A percentile compares a stretch with the other conserved stretches of the same genome.
phyloP scores from a whole-genome alignment of 768 basidiomycete genomes.

The Lactarius trivialis region DNA sequence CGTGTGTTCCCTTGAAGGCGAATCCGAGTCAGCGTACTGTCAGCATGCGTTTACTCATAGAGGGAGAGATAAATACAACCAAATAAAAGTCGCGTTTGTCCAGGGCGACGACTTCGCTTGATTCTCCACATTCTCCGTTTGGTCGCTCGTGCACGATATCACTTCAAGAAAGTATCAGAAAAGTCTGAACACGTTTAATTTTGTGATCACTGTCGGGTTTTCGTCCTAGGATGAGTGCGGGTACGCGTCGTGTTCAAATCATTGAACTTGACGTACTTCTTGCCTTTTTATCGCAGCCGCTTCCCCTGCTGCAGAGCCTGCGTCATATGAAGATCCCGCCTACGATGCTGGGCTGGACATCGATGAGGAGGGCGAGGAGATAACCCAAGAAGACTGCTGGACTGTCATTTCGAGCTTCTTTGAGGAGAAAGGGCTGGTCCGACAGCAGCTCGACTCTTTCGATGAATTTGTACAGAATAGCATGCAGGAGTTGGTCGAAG shows the following conservation, averaged over 20 bases:
- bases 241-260: slow-evolving; percentile 20
- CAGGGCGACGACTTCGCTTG: not conserved
- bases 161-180: not conserved
- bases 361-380: slow-evolving; percentile 58
- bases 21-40: not conserved
- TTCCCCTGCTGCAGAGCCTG: slow-evolving; percentile 16
- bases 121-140: not conserved
- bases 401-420: slow-evolving; percentile 95
- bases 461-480: slow-evolving; percentile 99
- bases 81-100: slow-evolving; percentile 6
- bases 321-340: slow-evolving; percentile 49
- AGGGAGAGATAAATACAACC: slow-evolving; percentile 8
- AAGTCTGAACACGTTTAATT: slow-evolving; percentile 1
- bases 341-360: slow-evolving; percentile 49
- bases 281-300: slow-evolving; percentile 20
- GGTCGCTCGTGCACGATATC: not conserved
- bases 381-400: slow-evolving; percentile 93
- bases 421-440: slow-evolving; percentile 93
- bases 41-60: not conserved
- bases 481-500: slow-evolving; percentile 98
- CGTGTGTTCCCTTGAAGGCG: slow-evolving; percentile 28
- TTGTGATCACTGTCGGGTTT: slow-evolving; percentile 22
- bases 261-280: slow-evolving; percentile 8
- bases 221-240: slow-evolving; percentile 21
- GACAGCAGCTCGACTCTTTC: slow-evolving; percentile 96